Evolutionary conservation across 176 grass and related monocot genomes (phyloP).

Genomic region (Ampelocalamus luodianensis): DNA sequence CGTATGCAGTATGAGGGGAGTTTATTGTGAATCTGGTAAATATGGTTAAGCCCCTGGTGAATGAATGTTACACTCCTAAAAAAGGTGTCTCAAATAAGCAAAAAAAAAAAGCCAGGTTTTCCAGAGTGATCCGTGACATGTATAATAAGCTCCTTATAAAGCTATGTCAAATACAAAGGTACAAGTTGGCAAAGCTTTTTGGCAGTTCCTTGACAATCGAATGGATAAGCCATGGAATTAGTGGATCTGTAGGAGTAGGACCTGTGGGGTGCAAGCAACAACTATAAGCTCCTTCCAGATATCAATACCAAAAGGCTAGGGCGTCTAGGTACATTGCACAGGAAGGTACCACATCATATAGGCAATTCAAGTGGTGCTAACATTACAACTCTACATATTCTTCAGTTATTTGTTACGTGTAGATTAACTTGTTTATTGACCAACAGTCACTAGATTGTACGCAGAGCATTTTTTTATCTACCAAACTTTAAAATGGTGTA

Average conservation of each 20-base stretch:
- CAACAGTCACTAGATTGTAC: no score
- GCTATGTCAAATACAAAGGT: not conserved
- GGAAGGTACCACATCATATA: not conserved
- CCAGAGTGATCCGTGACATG: not conserved
- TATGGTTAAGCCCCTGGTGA: not conserved
- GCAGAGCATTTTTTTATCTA: conserved; percentile 3
- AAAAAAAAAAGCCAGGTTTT: not conserved
- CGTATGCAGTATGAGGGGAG: not conserved
- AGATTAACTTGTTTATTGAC: not conserved
- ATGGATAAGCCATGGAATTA: not conserved
- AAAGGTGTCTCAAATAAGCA: not conserved
- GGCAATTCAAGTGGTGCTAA: not conserved
- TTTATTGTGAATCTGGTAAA: not conserved
- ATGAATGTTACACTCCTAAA: not conserved
- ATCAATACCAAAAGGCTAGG: not conserved
- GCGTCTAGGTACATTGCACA: not conserved
- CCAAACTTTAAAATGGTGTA: not conserved
- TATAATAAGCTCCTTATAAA: not conserved
- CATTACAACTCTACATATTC: not conserved
- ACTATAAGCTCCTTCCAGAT: not conserved
- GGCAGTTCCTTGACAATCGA: not conserved
- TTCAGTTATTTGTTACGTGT: not conserved
- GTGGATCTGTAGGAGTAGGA: not conserved
- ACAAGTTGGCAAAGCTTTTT: not conserved
- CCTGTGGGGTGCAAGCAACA: no score